Conservation (phyloP, 2,329 filamentous ascomycete genomes). For the Trichoderma lentiforme region DNA sequence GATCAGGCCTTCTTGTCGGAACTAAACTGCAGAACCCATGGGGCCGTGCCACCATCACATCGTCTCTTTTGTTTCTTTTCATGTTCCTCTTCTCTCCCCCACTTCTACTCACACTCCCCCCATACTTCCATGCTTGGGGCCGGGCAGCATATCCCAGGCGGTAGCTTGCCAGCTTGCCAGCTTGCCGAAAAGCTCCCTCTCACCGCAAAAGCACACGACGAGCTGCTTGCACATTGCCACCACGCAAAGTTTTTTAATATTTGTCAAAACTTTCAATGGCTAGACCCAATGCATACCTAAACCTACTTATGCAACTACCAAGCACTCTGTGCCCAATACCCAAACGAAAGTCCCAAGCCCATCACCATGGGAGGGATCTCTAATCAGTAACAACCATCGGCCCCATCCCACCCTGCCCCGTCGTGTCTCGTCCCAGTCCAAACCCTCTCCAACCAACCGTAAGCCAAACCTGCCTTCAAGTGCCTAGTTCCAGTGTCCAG, state of each 20-base stretch:
- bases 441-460: constrained; percentile 3
- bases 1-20: not conserved
- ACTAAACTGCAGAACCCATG: constrained; percentile 5
- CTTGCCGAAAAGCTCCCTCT: constrained; percentile 7
- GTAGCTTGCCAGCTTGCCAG: not conserved
- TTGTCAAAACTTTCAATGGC: not conserved
- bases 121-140: not conserved
- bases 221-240: not conserved
- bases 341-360: not conserved
- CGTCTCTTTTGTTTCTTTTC: not conserved
- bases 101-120: not conserved
- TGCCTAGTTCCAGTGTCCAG: not conserved
- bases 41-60: not conserved
- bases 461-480: not conserved
- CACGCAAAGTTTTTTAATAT: not conserved
- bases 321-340: not conserved
- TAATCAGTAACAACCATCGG: not conserved
- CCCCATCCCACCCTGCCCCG: not conserved
- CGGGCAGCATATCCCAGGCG: not conserved
- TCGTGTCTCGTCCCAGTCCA: not conserved
- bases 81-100: not conserved
- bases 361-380: not conserved
- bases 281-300: not conserved
- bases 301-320: not conserved
- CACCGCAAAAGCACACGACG: not conserved